phyloP scores from a whole-genome alignment of 108 stramenopile genomes.

The Phaeodactylum tricornutum region DNA sequence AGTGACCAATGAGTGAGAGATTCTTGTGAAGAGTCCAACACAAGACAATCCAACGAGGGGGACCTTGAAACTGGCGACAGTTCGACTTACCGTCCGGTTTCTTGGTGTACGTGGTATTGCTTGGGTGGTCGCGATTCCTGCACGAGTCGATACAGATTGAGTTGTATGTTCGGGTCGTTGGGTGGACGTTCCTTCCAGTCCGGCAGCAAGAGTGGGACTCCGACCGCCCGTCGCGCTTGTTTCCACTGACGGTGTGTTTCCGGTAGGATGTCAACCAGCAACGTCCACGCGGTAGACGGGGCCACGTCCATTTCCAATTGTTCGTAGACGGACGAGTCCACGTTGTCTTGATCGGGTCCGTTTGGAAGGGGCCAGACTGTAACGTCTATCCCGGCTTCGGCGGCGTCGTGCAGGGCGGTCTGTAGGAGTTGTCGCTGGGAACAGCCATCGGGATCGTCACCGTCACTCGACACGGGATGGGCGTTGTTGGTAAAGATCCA shows the following conservation, averaged over 20 bases:
- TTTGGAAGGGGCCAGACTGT: conserved; percentile 36
- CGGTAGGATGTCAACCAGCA: conserved; percentile 1
- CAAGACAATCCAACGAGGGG: too few relatives aligned
- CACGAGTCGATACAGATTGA: conserved; percentile 8
- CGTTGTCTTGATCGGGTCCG: neutral
- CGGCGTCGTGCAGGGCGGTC: conserved; percentile 32
- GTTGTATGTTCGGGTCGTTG: neutral
- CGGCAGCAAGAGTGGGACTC: conserved; percentile 49
- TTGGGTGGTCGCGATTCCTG: neutral
- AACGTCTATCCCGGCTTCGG: conserved; percentile 40
- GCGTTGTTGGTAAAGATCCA: conserved; percentile 75
- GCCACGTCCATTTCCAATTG: neutral
- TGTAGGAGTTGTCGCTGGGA: conserved; percentile 17
- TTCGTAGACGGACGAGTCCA: neutral
- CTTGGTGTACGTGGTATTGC: neutral
- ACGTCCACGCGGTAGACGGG: neutral
- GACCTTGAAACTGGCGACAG: neutral
- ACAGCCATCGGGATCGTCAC: conserved; percentile 43
- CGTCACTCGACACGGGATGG: too few relatives aligned
- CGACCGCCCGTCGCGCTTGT: conserved; percentile 24
- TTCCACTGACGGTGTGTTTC: conserved; percentile 4
- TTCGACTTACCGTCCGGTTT: neutral
- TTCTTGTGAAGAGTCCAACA: too few relatives aligned
- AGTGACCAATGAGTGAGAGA: neutral
- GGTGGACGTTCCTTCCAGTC: conserved; percentile 31